Base-by-base conservation (phyloP, 2,329 filamentous ascomycete genomes). In the Paracoccidioides brasiliensis region DNA sequence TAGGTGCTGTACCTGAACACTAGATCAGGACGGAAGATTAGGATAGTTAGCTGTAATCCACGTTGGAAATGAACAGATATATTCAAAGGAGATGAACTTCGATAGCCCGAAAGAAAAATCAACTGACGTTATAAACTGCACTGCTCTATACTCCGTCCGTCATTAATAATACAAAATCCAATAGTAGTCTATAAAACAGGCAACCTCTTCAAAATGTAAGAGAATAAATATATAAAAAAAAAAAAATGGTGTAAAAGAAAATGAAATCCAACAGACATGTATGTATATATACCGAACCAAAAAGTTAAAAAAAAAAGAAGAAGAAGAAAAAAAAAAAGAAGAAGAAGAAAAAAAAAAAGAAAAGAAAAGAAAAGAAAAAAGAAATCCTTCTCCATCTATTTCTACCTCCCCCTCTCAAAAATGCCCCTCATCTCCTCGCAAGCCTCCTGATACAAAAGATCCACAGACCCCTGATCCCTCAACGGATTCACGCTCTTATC, bases 401-500 rank as follows among this genome's bases (percentile, higher is more conserved):
- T 49, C 32, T 48, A 35, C 12, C 8, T 6, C n/a, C 1, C 44
- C 22, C 35, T 41, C 14, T 55, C 55, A 52, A 60, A 75, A 38
- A 75, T 69, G 12, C 63, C 62, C 56, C 70, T 70, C 65, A 76
- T 69, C 53, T 73, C 70, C 5, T 67, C 67, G 55, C 73, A 75
- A 3, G 74, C 72, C 53, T 73, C 67, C 37, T 63, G 63, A 57
- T 76, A 76, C 7, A 74, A 61, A 4, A 71, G 60, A 58, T 75
- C 66, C 15, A 75, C 71, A 30, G 64, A 64, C 22, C 59, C 62
- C 58, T 75, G 73, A 52, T 76, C 71, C 6, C 73, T 66, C 59
- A 74, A 76, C 1, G 75, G 74, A 60, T 76, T 75, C 38, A 72
- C 66, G 6, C 68, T 71, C 61, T 76, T 76, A 59, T 77, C 75